These are phyloP conservation scores for Oryza longistaminata DNA, from an alignment of 176 grass and related monocot species.

Conservation along the genomic window DNA sequence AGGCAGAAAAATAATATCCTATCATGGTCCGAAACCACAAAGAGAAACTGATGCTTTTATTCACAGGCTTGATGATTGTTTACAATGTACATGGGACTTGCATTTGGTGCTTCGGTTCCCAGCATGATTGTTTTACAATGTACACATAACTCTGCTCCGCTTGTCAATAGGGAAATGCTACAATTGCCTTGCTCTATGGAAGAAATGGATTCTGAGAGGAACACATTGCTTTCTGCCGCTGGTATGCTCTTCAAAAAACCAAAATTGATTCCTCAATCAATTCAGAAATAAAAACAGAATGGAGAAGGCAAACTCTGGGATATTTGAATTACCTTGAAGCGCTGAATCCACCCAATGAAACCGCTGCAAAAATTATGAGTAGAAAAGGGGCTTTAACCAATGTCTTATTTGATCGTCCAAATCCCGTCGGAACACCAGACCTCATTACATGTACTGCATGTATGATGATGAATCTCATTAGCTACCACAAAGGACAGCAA, in stretches of 20 bases:
- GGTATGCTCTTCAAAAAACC: constrained; percentile 62
- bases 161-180: background rate
- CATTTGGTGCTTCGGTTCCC: background rate
- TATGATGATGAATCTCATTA: constrained; percentile 13
- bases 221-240: constrained; percentile 57
- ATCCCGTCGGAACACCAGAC: constrained; percentile 46
- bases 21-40: constrained; percentile 10
- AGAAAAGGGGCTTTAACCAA: constrained; percentile 74
- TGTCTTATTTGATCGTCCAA: constrained; percentile 44
- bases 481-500: background rate
- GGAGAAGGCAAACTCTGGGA: background rate
- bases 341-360: constrained; percentile 77
- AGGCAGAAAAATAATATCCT: background rate
- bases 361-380: constrained; percentile 61
- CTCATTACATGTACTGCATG: constrained; percentile 63
- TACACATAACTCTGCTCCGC: constrained; percentile 26
- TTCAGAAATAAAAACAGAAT: background rate
- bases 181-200: constrained; percentile 28
- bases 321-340: constrained; percentile 52
- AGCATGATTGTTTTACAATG: constrained; percentile 21
- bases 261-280: constrained; percentile 15
- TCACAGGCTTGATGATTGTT: background rate
- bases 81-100: constrained; percentile 27
- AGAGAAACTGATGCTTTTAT: background rate
- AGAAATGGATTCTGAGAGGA: constrained; percentile 84